These are phyloP conservation scores for Sugiyamaella floridensis DNA, from an alignment of 805 yeast species.

Conservation along the genomic window DNA sequence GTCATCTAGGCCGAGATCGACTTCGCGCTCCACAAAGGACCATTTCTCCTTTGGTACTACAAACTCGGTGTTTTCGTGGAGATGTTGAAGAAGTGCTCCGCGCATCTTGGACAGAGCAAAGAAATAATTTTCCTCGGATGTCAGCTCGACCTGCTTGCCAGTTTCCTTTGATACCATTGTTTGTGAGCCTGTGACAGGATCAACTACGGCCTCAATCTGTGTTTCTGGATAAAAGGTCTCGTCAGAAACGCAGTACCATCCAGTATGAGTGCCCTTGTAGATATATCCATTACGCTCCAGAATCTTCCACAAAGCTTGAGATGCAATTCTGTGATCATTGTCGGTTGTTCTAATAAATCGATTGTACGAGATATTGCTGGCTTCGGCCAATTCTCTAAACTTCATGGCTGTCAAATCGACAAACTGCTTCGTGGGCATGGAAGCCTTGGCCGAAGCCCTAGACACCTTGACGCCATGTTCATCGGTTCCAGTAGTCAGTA, in stretches of 20 bases:
- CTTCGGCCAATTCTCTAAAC: constrained; percentile 57
- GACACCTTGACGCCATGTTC: constrained; percentile 95
- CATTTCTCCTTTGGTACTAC: constrained; percentile 61
- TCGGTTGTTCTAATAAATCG: constrained; percentile 91
- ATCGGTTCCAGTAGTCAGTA: constrained; percentile 85
- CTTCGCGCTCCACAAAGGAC: constrained; percentile 48
- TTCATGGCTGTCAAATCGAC: constrained; percentile 63
- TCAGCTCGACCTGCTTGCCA: constrained; percentile 64
- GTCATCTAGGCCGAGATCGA: constrained; percentile 49
- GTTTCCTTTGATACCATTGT: constrained; percentile 49
- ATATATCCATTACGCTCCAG: constrained; percentile 58
- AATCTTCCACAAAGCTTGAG: constrained; percentile 59
- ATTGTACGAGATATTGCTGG: constrained; percentile 52
- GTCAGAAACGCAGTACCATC: constrained; percentile 94
- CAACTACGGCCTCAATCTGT: constrained; percentile 41
- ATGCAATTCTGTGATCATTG: constrained; percentile 61
- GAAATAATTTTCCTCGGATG: constrained; percentile 80
- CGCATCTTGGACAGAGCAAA: constrained; percentile 65
- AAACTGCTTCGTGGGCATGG: constrained; percentile 53
- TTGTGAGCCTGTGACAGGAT: constrained; percentile 27
- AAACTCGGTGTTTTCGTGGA: constrained; percentile 47
- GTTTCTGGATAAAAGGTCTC: constrained; percentile 88
- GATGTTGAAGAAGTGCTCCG: constrained; percentile 42
- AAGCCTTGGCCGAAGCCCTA: constrained; percentile 60
- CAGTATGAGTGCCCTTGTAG: constrained; percentile 76